Evolutionary conservation across 257 asterid genomes (phyloP).

Genomic region (Buddleja alternifolia): DNA sequence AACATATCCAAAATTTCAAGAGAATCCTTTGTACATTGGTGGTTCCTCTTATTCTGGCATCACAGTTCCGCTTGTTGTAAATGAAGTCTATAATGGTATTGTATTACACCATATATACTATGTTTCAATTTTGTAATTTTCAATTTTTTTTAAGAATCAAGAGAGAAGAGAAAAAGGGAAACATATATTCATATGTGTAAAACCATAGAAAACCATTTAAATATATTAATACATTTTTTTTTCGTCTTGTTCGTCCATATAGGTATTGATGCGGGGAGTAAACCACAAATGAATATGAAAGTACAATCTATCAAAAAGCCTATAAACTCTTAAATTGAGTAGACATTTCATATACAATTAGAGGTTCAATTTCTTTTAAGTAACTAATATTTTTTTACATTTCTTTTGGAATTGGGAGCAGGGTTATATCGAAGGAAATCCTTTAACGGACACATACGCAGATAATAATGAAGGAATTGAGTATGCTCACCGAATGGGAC

Average conservation of each 20-base stretch:
- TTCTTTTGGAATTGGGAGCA: neutral
- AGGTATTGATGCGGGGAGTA: constrained; percentile 18
- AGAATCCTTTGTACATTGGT: constrained; percentile 30
- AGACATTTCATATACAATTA: neutral
- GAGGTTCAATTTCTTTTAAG: neutral
- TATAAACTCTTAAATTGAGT: neutral
- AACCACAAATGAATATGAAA: constrained; percentile 16
- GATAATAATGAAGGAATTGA: constrained; percentile 18
- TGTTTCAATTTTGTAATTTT: neutral
- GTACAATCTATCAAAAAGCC: neutral
- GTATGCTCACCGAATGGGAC: constrained; percentile 35
- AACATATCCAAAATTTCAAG: constrained; percentile 24
- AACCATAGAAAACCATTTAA: too few relatives aligned
- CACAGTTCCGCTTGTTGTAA: constrained; percentile 16
- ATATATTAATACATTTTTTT: neutral
- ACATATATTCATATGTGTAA: too few relatives aligned
- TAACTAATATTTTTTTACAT: neutral
- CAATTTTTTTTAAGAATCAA: too few relatives aligned
- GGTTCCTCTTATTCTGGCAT: constrained; percentile 35
- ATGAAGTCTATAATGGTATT: constrained; percentile 19
- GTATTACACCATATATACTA: neutral
- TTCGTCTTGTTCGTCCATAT: neutral
- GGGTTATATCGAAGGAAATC: constrained; percentile 35
- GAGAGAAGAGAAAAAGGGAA: too few relatives aligned
- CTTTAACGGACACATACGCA: neutral